Percentiles rank a stretch among this genome's conserved stretches.
Evolutionary conservation across 1,139 yeast species (phyloP).

Genomic region (Zygosaccharomyces pseudobailii): DNA sequence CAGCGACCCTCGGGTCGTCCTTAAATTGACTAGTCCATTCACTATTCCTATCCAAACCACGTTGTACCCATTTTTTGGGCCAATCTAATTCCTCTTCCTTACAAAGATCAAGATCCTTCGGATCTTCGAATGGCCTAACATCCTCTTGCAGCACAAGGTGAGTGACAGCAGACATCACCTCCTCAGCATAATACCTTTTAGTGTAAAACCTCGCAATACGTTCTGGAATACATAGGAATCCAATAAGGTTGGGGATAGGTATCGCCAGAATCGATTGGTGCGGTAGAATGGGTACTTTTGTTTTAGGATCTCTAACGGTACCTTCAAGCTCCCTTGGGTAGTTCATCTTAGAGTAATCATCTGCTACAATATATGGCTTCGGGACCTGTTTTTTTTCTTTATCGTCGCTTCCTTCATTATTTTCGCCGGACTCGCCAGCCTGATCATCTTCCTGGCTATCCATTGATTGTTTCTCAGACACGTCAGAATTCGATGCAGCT

Average conservation of each 20-base stretch:
- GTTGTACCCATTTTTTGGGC: slow-evolving; percentile 82
- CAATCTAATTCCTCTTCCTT: slow-evolving; percentile 78
- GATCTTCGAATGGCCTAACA: slow-evolving; percentile 51
- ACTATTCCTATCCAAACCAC: slow-evolving; percentile 63
- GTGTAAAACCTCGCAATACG: slow-evolving; percentile 77
- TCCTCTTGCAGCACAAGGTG: slow-evolving; percentile 50
- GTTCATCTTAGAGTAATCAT: slow-evolving; percentile 48
- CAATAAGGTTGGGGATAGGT: slow-evolving; percentile 70
- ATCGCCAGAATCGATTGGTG: slow-evolving; percentile 73
- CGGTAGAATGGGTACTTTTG: slow-evolving; percentile 54
- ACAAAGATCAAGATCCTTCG: slow-evolving; percentile 51
- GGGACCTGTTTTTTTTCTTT: slow-evolving; percentile 45
- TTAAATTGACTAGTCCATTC: slow-evolving; percentile 84
- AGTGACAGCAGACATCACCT: slow-evolving; percentile 58
- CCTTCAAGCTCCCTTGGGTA: slow-evolving; percentile 59
- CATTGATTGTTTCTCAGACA: slow-evolving; percentile 6
- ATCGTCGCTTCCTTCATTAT: slow-evolving; percentile 31
- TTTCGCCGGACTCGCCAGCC: slow-evolving; percentile 14
- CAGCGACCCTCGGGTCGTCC: slow-evolving; percentile 59
- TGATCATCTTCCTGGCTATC: slow-evolving; percentile 14
- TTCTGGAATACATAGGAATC: slow-evolving; percentile 71
- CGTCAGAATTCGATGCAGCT: neutral
- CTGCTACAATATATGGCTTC: slow-evolving; percentile 57
- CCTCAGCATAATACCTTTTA: slow-evolving; percentile 65
- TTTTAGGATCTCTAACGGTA: slow-evolving; percentile 28